phyloP scores from a whole-genome alignment of 352 stramenopile species.

The Phytophthora idaei region DNA sequence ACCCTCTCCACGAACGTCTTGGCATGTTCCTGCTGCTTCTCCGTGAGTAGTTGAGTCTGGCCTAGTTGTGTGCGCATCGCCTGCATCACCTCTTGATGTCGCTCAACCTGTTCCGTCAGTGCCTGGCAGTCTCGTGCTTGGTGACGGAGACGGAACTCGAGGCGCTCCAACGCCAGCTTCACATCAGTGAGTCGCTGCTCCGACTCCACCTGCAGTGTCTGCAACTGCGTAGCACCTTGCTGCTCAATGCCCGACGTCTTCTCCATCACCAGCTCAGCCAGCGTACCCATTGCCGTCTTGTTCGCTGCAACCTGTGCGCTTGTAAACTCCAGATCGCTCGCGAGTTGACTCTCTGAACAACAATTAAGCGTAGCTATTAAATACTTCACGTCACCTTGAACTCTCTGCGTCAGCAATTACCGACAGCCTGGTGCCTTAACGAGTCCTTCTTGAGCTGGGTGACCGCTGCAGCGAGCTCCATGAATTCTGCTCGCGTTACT shows the following conservation, averaged over 20 bases:
- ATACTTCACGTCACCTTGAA: background rate
- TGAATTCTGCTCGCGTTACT: slow-evolving; percentile 63
- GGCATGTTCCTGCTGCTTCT: slow-evolving; percentile 58
- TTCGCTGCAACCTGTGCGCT: slow-evolving; percentile 50
- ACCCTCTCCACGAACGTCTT: slow-evolving; percentile 51
- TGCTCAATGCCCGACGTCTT: slow-evolving; percentile 55
- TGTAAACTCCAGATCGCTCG: slow-evolving; percentile 55
- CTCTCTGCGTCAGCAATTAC: slow-evolving; percentile 33
- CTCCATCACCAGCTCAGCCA: slow-evolving; percentile 53
- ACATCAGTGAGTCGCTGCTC: slow-evolving; percentile 53
- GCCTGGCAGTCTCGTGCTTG: slow-evolving; percentile 57
- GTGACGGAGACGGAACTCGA: slow-evolving; percentile 80
- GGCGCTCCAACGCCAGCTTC: slow-evolving; percentile 50
- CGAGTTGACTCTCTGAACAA: slow-evolving; percentile 49
- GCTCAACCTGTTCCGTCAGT: slow-evolving; percentile 52
- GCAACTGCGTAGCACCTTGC: slow-evolving; percentile 42
- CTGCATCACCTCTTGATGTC: slow-evolving; percentile 52
- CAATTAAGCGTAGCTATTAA: background rate
- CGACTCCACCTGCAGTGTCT: slow-evolving; percentile 52
- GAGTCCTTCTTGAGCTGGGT: slow-evolving; percentile 57
- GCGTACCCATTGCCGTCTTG: slow-evolving; percentile 48
- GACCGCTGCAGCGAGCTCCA: slow-evolving; percentile 53
- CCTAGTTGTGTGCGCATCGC: slow-evolving; percentile 44
- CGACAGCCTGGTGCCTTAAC: slow-evolving; percentile 35
- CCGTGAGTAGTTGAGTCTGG: slow-evolving; percentile 47